Base-by-base conservation (phyloP, 2,329 filamentous ascomycete genomes). In the Ceratocystis huliohia region DNA sequence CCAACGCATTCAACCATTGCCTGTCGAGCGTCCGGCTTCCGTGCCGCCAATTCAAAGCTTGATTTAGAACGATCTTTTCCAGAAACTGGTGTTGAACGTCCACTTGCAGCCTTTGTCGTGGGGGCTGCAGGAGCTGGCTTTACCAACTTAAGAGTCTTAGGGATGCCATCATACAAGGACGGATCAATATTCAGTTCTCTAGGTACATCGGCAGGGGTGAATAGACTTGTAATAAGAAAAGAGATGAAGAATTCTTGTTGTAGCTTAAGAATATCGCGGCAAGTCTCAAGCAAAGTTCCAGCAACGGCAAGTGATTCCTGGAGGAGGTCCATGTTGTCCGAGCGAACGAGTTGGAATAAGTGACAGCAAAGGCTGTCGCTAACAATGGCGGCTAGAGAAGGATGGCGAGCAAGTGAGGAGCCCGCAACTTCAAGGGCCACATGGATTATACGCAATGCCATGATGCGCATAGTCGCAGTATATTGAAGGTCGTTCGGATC, bases 1-100 rank as follows among this genome's bases (percentile, higher is more conserved):
- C 93, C 92, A 57, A 99, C 88, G 71, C 89, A 96, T 77, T 99
- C 94, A 3, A 99, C 91, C 94, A 99, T 99, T 41, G 94, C 92
- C 78, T 99, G 94, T 70, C 94, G 84, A 37, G 94, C 92, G 75
- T 99, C 95, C 2, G 94, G 94, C 74, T 95, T 96, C 69, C 94
- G 84, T 45, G 89, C 85, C 7, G 93, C 92, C 1, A 94, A 93
- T 75, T 97, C 94, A 73, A 99, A 80, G 0, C 94, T 94, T 45
- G 97, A 82, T 74, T 91, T 94, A 74, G 96, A 91, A 65, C 94
- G 85, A 72, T 99, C 94, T 73, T 92, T 92, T 65, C 96, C 87
- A 5, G 90, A 88, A 1, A 97, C 90, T 37, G 94, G 94, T 1
- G 94, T 96, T 45, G 89, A 86, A 65, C 92, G 84, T 6, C 94